Percentiles rank a stretch among this genome's conserved stretches.
Conservation (phyloP, 2,329 filamentous ascomycete genomes). For the Pochonia chlamydosporia region DNA sequence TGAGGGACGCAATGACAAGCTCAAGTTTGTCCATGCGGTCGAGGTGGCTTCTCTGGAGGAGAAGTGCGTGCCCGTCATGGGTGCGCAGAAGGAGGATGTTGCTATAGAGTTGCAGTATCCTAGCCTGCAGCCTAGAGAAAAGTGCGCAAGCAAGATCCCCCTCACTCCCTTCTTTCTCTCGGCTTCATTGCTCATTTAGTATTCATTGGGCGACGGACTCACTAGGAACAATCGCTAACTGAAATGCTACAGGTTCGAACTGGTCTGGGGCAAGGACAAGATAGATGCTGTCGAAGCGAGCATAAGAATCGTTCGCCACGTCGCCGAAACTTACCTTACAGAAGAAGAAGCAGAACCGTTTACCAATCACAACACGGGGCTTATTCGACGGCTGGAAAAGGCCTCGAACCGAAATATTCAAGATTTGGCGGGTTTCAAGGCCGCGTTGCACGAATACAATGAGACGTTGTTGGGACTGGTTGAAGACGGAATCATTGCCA, state of each 20-base stretch:
- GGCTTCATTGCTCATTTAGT: too few species aligned
- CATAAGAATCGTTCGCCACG: conserved; percentile 60
- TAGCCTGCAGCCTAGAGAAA: conserved; percentile 62
- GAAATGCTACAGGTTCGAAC: conserved; percentile 46
- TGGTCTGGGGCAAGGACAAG: conserved; percentile 72
- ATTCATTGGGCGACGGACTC: too few species aligned
- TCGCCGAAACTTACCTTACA: conserved; percentile 73
- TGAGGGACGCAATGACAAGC: conserved; percentile 33
- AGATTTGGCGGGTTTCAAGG: conserved; percentile 61
- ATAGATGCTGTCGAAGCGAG: conserved; percentile 74
- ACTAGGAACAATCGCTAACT: too few species aligned
- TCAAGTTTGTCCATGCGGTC: conserved; percentile 52
- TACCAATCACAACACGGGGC: conserved; percentile 65
- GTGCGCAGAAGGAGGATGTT: conserved; percentile 46
- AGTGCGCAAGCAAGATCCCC: conserved; percentile 35
- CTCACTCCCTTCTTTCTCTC: not conserved
- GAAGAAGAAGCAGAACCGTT: conserved; percentile 62
- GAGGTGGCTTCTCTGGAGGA: conserved; percentile 47
- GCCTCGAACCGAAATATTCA: conserved; percentile 63
- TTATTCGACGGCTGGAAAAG: conserved; percentile 71
- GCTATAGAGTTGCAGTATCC: conserved; percentile 77
- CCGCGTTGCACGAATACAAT: conserved; percentile 75
- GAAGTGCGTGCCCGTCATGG: conserved; percentile 45
- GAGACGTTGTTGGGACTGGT: conserved; percentile 58
- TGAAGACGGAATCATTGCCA: conserved; percentile 63